Evolutionary conservation across 768 basidiomycete species (phyloP).

Genomic region (Lactifluus subvellereus): DNA sequence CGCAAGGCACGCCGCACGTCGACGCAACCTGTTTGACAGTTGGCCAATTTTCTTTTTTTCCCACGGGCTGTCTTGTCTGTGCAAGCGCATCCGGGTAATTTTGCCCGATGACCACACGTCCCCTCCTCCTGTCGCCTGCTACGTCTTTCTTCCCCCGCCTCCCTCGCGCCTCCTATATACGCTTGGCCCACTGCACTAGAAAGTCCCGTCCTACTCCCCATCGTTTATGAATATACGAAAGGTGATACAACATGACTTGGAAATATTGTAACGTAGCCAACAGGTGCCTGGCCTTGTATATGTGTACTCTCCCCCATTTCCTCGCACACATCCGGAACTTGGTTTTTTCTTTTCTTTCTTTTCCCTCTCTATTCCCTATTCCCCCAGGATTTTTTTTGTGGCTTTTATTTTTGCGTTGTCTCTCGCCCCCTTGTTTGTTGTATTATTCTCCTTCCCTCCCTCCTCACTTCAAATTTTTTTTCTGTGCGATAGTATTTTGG

Average conservation of each 20-base stretch:
- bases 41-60: not conserved
- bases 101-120: not conserved
- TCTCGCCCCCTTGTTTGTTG: not conserved
- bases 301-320: too few relatives aligned
- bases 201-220: not conserved
- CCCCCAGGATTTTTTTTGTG: not conserved
- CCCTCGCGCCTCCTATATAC: not conserved
- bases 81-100: not conserved
- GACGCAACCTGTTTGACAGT: conserved; percentile 8
- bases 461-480: not conserved
- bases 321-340: too few relatives aligned
- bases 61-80: not conserved
- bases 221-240: not conserved
- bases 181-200: not conserved
- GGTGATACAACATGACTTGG: not conserved
- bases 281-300: not conserved
- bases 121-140: not conserved
- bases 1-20: conserved; percentile 21
- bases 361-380: not conserved
- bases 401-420: not conserved
- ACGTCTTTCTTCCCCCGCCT: not conserved
- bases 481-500: conserved; percentile 4
- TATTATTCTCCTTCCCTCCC: not conserved
- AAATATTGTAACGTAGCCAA: not conserved
- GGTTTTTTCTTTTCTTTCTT: not conserved